Evolutionary conservation across 2,329 filamentous ascomycete species (phyloP).

Genomic region (Alternaria hordeiaustralica): DNA sequence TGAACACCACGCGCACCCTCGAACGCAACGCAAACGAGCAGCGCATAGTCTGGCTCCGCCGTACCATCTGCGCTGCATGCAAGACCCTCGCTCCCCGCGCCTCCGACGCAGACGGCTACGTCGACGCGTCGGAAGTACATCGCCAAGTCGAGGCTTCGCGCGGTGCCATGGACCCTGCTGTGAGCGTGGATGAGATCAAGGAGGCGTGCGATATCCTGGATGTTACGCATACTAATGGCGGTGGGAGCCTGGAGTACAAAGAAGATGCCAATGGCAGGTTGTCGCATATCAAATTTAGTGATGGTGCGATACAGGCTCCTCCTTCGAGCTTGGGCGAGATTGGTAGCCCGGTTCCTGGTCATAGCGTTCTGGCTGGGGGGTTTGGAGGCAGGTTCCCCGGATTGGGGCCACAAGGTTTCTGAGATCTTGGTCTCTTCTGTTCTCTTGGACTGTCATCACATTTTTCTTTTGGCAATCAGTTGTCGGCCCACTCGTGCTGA

Average conservation of each 20-base stretch:
- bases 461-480: conserved; percentile 3
- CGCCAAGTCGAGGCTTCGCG: conserved; percentile 71
- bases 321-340: conserved; percentile 53
- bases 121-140: conserved; percentile 69
- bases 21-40: conserved; percentile 38
- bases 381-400: conserved; percentile 44
- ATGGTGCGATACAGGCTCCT: conserved; percentile 27
- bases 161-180: conserved; percentile 62
- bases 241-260: conserved; percentile 80
- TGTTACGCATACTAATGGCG: conserved; percentile 77
- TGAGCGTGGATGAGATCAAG: conserved; percentile 72
- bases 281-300: conserved; percentile 53
- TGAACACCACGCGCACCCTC: conserved; percentile 31
- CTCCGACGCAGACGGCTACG: conserved; percentile 66
- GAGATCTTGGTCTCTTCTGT: conserved; percentile 6
- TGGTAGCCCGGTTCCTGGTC: conserved; percentile 54
- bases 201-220: conserved; percentile 92
- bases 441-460: conserved; percentile 1
- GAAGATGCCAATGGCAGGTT: conserved; percentile 54
- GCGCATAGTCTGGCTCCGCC: conserved; percentile 43
- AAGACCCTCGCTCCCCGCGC: conserved; percentile 62
- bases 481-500: no score
- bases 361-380: conserved; percentile 48
- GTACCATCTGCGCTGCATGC: conserved; percentile 78
- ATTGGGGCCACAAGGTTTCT: conserved; percentile 42